phyloP scores from a whole-genome alignment of 208 protist species.

The Spongospora subterranea region DNA sequence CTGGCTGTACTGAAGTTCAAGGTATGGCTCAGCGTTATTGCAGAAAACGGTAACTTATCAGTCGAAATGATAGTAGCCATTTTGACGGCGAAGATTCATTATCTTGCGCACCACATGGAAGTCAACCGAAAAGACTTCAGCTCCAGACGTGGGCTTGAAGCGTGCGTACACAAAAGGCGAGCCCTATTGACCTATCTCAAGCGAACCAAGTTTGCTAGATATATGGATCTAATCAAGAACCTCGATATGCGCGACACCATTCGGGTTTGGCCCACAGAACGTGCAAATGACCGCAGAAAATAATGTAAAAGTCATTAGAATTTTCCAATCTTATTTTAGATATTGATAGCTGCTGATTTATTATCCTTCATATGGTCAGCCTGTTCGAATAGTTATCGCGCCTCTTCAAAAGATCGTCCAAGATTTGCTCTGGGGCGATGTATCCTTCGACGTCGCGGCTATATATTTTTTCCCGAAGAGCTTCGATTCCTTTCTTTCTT shows the following conservation, averaged over 20 bases:
- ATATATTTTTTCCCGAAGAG: neutral
- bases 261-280: conserved; percentile 4
- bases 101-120: neutral
- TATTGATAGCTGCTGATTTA: too few species aligned
- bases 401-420: neutral
- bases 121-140: conserved; percentile 27
- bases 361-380: too few species aligned
- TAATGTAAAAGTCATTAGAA: too few species aligned
- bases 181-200: conserved; percentile 17
- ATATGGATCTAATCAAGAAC: conserved; percentile 19
- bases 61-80: neutral
- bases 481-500: neutral
- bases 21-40: neutral
- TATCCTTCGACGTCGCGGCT: too few species aligned
- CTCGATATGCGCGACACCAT: conserved; percentile 15
- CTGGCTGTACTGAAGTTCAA: conserved; percentile 42
- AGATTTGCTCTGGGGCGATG: neutral
- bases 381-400: neutral
- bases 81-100: conserved; percentile 12
- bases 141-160: neutral
- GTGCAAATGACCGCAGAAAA: too few species aligned
- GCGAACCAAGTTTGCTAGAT: conserved; percentile 6
- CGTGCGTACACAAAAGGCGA: neutral
- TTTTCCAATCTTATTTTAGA: neutral
- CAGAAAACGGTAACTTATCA: neutral